Base-by-base conservation (phyloP, 495 filamentous ascomycete species). In the Penicillium coffeae region DNA sequence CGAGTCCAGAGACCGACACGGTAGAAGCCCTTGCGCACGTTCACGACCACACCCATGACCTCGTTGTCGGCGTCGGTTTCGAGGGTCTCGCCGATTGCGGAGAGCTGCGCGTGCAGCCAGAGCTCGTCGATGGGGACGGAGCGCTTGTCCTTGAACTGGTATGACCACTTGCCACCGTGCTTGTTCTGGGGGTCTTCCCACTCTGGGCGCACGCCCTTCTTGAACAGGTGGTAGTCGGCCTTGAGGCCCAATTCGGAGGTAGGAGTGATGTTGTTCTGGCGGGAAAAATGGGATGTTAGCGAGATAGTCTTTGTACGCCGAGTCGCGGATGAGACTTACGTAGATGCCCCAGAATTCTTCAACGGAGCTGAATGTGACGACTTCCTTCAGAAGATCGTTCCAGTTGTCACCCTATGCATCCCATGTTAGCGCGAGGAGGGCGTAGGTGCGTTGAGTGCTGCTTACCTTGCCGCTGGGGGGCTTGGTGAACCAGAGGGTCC, bases 271-370 rank as follows among this genome's bases (percentile, higher is more conserved):
- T 99, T 99, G 77, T 99, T 99, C 93, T 98, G 64, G 10, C 42
- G 41, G 39, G n/a, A 4, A 9, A 47, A 25, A 18, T 25, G 34
- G 45, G 35, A 14, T n/a, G 14, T 20, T 7, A 38, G 30, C 10
- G 12, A 25, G 8, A 12, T n/a, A 21, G 54, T 36, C 12, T 21
- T 39, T n/a, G 15, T 21, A 22, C 21, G 18, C 16, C n/a, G n/a
- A n/a, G 30, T 44, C 14, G 25, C 14, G 34, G 25, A 10, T 33
- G 27, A 20, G 25, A 38, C 93, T 63, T 83, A 97, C 93, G 66
- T 99, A 96, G 62, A 97, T 86, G 44, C 93, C 93, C 93, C 93
- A 99, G 76, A 99, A 99, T 68, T 99, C 94, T 69, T 99, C 93
- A 3, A 99, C 93, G 10, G 90, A 95, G 74, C 92, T 89, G 60